These are phyloP conservation scores for Aspergillus brasiliensis DNA, from an alignment of 2,329 filamentous ascomycete species.

Conservation along the genomic window DNA sequence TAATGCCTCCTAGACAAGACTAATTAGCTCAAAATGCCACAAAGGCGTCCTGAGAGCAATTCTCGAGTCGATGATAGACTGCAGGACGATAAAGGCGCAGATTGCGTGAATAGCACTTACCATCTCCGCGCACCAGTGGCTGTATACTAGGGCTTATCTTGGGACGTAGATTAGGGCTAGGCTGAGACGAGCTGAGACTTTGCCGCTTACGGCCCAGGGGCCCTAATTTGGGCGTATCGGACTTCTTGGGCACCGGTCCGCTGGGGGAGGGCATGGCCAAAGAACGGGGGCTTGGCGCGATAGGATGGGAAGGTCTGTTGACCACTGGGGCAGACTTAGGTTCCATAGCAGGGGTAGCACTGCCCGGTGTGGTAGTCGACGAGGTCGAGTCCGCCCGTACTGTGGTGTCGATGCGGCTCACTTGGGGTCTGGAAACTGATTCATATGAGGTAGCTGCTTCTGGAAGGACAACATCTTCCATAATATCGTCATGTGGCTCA, in stretches of 20 bases:
- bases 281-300: slow-evolving; percentile 57
- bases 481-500: slow-evolving; percentile 56
- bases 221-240: slow-evolving; percentile 52
- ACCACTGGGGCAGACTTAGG: slow-evolving; percentile 37
- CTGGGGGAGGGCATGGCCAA: slow-evolving; percentile 56
- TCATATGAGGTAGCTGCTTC: slow-evolving; percentile 65
- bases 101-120: slow-evolving; percentile 49
- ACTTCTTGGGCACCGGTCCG: slow-evolving; percentile 42
- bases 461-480: slow-evolving; percentile 71
- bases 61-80: background rate
- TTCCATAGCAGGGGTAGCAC: slow-evolving; percentile 57
- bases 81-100: background rate
- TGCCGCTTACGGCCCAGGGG: slow-evolving; percentile 66
- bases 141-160: slow-evolving; percentile 95
- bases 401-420: slow-evolving; percentile 55
- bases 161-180: slow-evolving; percentile 82
- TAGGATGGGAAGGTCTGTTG: slow-evolving; percentile 35
- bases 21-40: slow-evolving; percentile 2
- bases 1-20: slow-evolving; percentile 40
- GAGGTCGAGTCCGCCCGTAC: slow-evolving; percentile 47
- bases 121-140: slow-evolving; percentile 74
- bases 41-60: background rate
- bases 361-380: slow-evolving; percentile 63
- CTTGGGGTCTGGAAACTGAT: slow-evolving; percentile 41
- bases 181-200: slow-evolving; percentile 71